Base-by-base conservation (phyloP, 2,329 filamentous ascomycete species). In the Claviceps sp. region DNA sequence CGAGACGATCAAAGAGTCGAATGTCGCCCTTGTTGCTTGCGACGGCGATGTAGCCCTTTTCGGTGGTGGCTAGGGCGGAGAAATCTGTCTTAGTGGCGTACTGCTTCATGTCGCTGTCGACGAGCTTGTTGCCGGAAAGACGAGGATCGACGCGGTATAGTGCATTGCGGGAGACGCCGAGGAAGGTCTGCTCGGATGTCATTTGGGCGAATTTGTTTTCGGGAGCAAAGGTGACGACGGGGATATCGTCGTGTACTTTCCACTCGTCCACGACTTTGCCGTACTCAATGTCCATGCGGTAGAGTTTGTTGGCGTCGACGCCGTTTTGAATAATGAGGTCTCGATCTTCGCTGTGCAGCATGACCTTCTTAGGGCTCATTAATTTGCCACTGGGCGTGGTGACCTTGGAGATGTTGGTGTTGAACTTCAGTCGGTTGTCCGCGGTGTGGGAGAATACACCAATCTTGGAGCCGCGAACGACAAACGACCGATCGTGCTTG, bases 141-240 rank as follows among this genome's bases (percentile, higher is more conserved):
- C 93, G 90, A 58, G 93, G 93, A 65, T 98, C 93, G 53, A 98
- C 79, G 11, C 91, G 87, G 74, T 90, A 98, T 7, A 98, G 77
- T 0, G 93, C 89, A 60, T 98, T 98, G 64, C 83, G 80, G 8
- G 90, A 96, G 26, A 95, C 81, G 70, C 93, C 93, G 10, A 98
- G 73, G 75, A 98, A 97, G 0, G 93, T 94, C 63, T 95, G 89
- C 64, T 95, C 89, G 54, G 84, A 82, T 0, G 89, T 96, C 85
- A 95, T 95, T 72, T 98, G 93, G 1, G 93, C 84, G 62, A 96
- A 98, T 80, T 98, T 98, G 78, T 85, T 95, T 68, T 96, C 90
- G 0, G 93, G 93, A 0, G 88, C 88, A 68, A 97, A 97, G 10
- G 84, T 93, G 51, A 87, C 82, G 55, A 97, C 87, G 0, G 88